phyloP scores from a whole-genome alignment of 192 early-diverging fungal species.

The Entomortierella lignicola region DNA sequence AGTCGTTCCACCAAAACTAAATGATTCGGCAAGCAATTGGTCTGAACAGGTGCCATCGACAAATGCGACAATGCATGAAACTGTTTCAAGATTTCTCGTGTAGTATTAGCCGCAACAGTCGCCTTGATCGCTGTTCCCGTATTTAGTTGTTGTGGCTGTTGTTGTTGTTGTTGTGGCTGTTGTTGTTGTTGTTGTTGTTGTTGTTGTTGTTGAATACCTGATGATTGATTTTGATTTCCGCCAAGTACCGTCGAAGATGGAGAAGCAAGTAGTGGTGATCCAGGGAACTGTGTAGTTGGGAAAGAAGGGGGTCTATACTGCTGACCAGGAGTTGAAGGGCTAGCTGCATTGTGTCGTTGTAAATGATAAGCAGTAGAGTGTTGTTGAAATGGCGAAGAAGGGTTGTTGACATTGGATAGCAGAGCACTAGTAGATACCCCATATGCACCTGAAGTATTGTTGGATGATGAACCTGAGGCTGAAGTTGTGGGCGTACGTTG shows the following conservation, averaged over 20 bases:
- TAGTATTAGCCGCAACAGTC: constrained; percentile 45
- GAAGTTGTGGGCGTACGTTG: constrained; percentile 17
- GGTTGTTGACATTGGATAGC: not conserved
- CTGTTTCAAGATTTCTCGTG: constrained; percentile 63
- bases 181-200: too few relatives aligned
- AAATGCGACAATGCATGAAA: constrained; percentile 65
- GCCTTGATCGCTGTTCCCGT: constrained; percentile 8
- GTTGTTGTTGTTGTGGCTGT: too few relatives aligned
- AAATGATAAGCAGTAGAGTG: constrained; percentile 30
- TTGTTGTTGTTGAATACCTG: not conserved
- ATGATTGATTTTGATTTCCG: not conserved
- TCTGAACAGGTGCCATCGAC: constrained; percentile 53
- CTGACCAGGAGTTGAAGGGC: constrained; percentile 9
- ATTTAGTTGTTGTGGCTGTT: not conserved
- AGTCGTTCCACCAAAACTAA: constrained; percentile 60
- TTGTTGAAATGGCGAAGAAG: constrained; percentile 12
- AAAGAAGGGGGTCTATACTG: not conserved
- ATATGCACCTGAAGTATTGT: not conserved
- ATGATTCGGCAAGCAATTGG: constrained; percentile 63
- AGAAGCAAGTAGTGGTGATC: constrained; percentile 17
- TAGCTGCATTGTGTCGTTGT: constrained; percentile 5
- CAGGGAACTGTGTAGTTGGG: constrained; percentile 4
- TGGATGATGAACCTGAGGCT: not conserved
- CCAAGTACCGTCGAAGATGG: constrained; percentile 8
- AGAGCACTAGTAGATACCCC: not conserved